Conservation (phyloP, 371 early-diverging fungal genomes). For the Syncephalastrum contaminatum region DNA sequence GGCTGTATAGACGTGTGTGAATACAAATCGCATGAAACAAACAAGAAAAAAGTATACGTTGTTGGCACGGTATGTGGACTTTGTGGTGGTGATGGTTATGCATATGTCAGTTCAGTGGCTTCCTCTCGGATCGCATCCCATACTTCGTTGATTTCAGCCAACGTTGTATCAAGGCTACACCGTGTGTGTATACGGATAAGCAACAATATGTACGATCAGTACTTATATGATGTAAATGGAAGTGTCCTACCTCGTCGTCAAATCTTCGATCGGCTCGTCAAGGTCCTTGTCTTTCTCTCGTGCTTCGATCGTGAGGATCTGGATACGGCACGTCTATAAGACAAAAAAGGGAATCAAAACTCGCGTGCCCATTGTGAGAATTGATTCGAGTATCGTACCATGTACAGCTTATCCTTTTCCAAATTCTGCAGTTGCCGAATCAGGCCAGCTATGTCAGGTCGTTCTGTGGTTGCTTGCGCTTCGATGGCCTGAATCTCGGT, state of each 20-base stretch:
- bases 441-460: conserved; percentile 24
- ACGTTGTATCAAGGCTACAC: conserved; percentile 13
- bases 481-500: conserved; percentile 38
- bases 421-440: conserved; percentile 34
- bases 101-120: conserved; percentile 25
- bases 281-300: conserved; percentile 41
- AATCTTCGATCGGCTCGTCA: conserved; percentile 32
- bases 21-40: too few relatives aligned
- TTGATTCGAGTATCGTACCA: conserved; percentile 14
- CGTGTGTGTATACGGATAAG: neutral
- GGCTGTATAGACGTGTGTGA: too few relatives aligned
- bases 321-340: conserved; percentile 30
- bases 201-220: neutral
- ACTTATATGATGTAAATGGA: neutral
- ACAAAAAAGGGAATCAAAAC: neutral
- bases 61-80: too few relatives aligned
- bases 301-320: conserved; percentile 40
- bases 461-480: conserved; percentile 15
- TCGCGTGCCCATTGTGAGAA: neutral
- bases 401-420: conserved; percentile 40
- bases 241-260: conserved; percentile 20
- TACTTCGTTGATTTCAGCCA: conserved; percentile 31
- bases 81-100: neutral
- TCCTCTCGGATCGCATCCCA: conserved; percentile 48
- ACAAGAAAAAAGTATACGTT: too few relatives aligned